phyloP scores from a whole-genome alignment of 306 rosid species.

The Ziziphus jujuba region DNA sequence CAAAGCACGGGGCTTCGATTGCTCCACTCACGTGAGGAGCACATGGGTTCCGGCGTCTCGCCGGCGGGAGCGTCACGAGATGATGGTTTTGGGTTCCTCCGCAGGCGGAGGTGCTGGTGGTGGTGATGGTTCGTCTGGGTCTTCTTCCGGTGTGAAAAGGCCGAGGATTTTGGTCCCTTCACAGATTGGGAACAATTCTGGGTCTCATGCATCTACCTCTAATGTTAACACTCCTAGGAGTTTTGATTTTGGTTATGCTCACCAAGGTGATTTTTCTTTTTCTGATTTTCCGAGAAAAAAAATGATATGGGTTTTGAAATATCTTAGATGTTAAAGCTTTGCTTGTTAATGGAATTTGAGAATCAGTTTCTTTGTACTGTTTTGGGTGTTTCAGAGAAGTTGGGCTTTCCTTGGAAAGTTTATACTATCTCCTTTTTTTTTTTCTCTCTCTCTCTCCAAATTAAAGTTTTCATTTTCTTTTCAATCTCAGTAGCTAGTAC shows the following conservation, averaged over 20 bases:
- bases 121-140: conserved; percentile 36
- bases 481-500: not conserved
- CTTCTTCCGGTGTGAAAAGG: conserved; percentile 61
- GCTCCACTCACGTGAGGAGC: conserved; percentile 79
- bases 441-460: not conserved
- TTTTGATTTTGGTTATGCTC: conserved; percentile 44
- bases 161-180: conserved; percentile 42
- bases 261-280: conserved; percentile 42
- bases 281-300: not conserved
- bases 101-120: conserved; percentile 13
- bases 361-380: too few species aligned
- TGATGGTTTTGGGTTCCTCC: conserved; percentile 12
- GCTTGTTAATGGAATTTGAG: too few species aligned
- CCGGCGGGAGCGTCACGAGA: conserved; percentile 55
- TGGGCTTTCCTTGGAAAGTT: not conserved
- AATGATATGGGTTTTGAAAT: not conserved
- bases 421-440: too few species aligned
- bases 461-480: too few species aligned
- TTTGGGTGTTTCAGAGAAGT: too few species aligned
- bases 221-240: conserved; percentile 51
- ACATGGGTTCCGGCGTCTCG: conserved; percentile 71
- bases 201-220: conserved; percentile 58
- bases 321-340: not conserved
- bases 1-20: conserved; percentile 64
- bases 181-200: conserved; percentile 37